These are phyloP conservation scores for Aureobasidium namibiae DNA, from an alignment of 2,329 filamentous ascomycete species.

Conservation along the genomic window DNA sequence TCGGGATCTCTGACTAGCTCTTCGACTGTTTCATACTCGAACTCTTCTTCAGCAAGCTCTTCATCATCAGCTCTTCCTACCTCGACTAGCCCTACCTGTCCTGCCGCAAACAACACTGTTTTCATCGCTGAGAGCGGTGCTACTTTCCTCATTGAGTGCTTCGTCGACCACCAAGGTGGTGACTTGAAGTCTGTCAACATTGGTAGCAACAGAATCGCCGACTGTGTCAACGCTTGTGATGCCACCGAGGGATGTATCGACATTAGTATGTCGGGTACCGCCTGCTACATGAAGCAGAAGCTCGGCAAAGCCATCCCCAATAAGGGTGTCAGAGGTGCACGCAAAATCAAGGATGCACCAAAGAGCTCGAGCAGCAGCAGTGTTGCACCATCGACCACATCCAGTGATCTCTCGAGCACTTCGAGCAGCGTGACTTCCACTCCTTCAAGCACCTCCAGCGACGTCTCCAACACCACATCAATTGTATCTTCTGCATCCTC, in stretches of 20 bases:
- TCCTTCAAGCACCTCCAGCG: background rate
- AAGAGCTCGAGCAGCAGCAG: constrained; percentile 4
- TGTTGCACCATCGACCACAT: background rate
- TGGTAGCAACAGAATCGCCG: constrained; percentile 7
- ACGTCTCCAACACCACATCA: background rate
- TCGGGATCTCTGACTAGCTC: background rate
- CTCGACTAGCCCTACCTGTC: constrained; percentile 11
- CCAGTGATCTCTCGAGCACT: background rate
- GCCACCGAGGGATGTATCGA: constrained; percentile 12
- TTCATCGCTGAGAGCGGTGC: constrained; percentile 9
- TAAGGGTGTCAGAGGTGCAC: constrained; percentile 3
- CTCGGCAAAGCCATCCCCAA: background rate
- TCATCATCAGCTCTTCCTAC: background rate
- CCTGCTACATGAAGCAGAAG: constrained; percentile 14
- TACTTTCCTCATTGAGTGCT: constrained; percentile 12
- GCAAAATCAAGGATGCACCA: constrained; percentile 6
- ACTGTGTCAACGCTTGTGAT: constrained; percentile 13
- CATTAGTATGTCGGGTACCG: constrained; percentile 13
- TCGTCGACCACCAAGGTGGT: constrained; percentile 8
- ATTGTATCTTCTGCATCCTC: background rate
- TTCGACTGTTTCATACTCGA: background rate
- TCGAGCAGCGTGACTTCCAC: background rate
- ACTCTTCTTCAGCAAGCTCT: background rate
- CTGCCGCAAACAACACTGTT: constrained; percentile 6
- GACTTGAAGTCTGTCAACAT: constrained; percentile 13